These are phyloP conservation scores for Pleurozium schreberi DNA, from an alignment of 225 moss, liverwort and hornwort genomes.

Conservation along the genomic window DNA sequence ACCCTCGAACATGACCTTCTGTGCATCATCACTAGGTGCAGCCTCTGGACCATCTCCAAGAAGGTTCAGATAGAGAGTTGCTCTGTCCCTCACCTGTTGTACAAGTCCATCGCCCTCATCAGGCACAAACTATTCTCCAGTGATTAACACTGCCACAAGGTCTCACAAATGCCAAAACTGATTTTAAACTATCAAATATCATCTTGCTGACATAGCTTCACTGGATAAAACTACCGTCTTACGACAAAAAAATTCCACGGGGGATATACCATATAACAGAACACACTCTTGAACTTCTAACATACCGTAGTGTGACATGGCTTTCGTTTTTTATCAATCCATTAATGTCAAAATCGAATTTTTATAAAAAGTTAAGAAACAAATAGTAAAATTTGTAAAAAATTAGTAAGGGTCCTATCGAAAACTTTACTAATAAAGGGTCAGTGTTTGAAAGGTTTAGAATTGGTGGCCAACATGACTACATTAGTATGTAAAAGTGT, in stretches of 20 bases:
- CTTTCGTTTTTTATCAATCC: no score
- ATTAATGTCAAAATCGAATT: no score
- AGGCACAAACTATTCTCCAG: not conserved
- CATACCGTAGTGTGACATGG: not conserved
- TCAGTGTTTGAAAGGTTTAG: no score
- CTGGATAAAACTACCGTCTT: not conserved
- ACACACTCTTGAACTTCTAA: not conserved
- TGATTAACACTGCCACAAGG: not conserved
- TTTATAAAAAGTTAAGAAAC: no score
- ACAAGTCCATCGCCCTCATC: not conserved
- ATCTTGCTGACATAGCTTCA: not conserved
- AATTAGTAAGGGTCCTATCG: no score
- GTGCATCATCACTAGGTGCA: constrained; percentile 13
- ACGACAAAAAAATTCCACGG: not conserved
- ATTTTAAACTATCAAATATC: not conserved
- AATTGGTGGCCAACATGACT: no score
- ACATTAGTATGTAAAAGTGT: no score
- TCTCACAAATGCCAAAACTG: not conserved
- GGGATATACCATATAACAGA: not conserved
- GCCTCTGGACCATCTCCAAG: constrained; percentile 42
- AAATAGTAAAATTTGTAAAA: no score
- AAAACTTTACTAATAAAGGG: no score
- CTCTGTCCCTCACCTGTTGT: constrained; percentile 71
- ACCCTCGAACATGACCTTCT: constrained; percentile 42
- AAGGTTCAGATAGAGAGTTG: constrained; percentile 62